Evolutionary conservation across 2,329 filamentous ascomycete species (phyloP).

Genomic region (Paracamarosporium sp.): DNA sequence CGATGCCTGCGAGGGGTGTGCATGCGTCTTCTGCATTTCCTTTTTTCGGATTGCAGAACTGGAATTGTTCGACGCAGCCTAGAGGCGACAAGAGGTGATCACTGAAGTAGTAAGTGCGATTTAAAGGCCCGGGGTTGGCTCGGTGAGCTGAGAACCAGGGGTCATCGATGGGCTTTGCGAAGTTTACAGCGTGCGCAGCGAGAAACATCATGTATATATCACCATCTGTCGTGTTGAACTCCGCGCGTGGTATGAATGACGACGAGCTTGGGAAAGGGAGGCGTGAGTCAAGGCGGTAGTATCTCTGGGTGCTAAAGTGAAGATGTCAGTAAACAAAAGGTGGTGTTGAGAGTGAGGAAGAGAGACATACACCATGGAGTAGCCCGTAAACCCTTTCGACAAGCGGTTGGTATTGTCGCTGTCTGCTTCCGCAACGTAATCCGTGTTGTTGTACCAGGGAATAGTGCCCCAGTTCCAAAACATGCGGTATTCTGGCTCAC

Average conservation of each 20-base stretch:
- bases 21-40: not conserved
- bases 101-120: constrained; percentile 3
- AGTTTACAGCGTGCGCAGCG: constrained; percentile 3
- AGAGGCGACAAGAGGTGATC: constrained; percentile 10
- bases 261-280: constrained; percentile 9
- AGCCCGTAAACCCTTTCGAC: not conserved
- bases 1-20: constrained; percentile 10
- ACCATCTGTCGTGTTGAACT: constrained; percentile 12
- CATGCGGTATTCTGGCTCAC: not conserved
- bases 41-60: not conserved
- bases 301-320: not conserved
- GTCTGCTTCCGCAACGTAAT: constrained; percentile 4
- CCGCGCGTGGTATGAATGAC: constrained; percentile 6
- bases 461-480: constrained; percentile 9
- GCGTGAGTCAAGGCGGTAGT: constrained; percentile 7
- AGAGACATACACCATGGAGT: constrained; percentile 4
- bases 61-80: constrained; percentile 13
- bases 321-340: not conserved
- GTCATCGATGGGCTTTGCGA: constrained; percentile 11
- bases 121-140: not conserved
- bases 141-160: constrained; percentile 15
- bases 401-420: constrained; percentile 1
- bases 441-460: not conserved
- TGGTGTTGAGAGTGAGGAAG: not conserved
- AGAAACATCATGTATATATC: constrained; percentile 8